A percentile compares a stretch with the other conserved stretches of the same genome.
Conservation (phyloP, 805 yeast species). For the Starmerella tilneyi region DNA sequence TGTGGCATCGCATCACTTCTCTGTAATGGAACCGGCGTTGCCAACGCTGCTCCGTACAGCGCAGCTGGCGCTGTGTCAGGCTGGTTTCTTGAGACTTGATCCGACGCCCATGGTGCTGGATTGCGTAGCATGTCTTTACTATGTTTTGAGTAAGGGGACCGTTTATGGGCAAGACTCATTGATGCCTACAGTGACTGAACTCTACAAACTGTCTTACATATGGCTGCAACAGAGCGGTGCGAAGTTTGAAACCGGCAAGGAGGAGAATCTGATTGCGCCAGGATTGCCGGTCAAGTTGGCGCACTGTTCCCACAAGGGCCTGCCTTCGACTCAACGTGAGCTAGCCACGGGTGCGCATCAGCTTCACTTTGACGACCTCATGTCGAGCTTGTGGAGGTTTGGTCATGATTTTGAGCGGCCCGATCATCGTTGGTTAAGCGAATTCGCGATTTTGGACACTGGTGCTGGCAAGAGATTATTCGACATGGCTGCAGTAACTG, state of each 20-base stretch:
- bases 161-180: neutral
- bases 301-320: too few relatives aligned
- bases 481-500: neutral
- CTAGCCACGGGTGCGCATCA: neutral
- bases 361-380: neutral
- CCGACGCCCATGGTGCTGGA: neutral
- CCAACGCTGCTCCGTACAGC: slow-evolving; percentile 8
- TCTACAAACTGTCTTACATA: neutral
- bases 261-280: too few relatives aligned
- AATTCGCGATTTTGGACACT: too few relatives aligned
- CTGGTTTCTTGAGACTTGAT: neutral
- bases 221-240: slow-evolving; percentile 2
- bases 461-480: neutral
- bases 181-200: neutral
- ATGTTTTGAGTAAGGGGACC: neutral
- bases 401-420: too few relatives aligned
- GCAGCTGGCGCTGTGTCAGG: neutral
- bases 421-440: too few relatives aligned
- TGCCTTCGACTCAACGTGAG: too few relatives aligned
- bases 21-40: neutral
- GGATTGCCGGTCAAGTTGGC: too few relatives aligned
- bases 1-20: neutral
- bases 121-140: neutral
- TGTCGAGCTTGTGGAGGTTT: neutral
- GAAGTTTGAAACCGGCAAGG: neutral